These are phyloP conservation scores for Neonectria neomacrospora DNA, from an alignment of 2,329 filamentous ascomycete genomes.

Conservation along the genomic window DNA sequence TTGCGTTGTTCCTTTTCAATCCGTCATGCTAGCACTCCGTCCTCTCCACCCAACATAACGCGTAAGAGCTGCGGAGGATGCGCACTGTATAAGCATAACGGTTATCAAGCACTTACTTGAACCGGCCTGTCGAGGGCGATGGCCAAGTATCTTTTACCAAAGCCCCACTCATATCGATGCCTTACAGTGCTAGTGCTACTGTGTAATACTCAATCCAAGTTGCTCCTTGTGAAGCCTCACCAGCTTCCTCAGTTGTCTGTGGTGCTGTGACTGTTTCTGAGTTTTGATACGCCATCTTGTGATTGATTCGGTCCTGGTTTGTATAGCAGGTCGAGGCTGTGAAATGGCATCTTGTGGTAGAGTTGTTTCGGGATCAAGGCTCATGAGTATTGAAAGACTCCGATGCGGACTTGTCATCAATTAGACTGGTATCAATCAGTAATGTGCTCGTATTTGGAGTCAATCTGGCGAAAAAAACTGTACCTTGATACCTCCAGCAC, in stretches of 20 bases:
- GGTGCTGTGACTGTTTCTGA: neutral
- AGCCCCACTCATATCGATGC: neutral
- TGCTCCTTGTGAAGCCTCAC: slow-evolving; percentile 22
- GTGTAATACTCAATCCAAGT: slow-evolving; percentile 29
- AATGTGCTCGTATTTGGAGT: neutral
- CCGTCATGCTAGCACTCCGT: slow-evolving; percentile 20
- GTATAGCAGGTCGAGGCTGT: too few species aligned
- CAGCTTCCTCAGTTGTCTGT: slow-evolving; percentile 5
- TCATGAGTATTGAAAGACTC: neutral
- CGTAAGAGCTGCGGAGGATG: slow-evolving; percentile 29
- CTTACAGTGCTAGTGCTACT: slow-evolving; percentile 26
- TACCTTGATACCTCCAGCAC: too few species aligned
- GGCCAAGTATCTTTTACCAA: slow-evolving; percentile 37
- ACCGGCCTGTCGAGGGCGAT: fast-evolving
- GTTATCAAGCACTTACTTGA: slow-evolving; percentile 39
- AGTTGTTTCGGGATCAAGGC: neutral
- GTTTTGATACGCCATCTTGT: neutral
- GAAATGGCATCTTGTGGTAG: neutral
- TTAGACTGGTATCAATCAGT: neutral
- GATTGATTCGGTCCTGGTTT: neutral
- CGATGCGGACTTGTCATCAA: neutral
- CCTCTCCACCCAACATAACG: slow-evolving; percentile 46
- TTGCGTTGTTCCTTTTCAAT: slow-evolving; percentile 31
- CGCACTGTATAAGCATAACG: slow-evolving; percentile 46
- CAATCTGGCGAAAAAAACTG: neutral